phyloP scores from a whole-genome alignment of 2,329 filamentous ascomycete genomes.

The Endothia cerciana region DNA sequence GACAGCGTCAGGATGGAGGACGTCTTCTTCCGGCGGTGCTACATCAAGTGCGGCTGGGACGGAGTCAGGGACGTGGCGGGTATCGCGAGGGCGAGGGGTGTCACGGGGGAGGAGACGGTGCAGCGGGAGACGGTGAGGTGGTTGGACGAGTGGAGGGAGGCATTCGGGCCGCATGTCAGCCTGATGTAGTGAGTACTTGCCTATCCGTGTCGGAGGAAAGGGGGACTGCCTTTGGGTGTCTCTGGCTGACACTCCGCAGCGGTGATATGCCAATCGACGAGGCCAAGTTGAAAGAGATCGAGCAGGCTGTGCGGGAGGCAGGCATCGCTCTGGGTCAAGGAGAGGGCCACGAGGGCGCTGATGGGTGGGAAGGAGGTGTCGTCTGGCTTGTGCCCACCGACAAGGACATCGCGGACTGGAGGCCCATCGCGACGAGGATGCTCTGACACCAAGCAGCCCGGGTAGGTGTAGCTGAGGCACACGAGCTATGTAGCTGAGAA shows the following conservation, averaged over 20 bases:
- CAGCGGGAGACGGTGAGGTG: slow-evolving; percentile 34
- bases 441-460: slow-evolving; percentile 22
- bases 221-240: too few species aligned
- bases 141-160: slow-evolving; percentile 35
- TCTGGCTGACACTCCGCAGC: slow-evolving; percentile 28
- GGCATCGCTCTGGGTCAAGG: slow-evolving; percentile 30
- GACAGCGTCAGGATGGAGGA: slow-evolving; percentile 34
- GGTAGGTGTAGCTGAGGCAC: too few species aligned
- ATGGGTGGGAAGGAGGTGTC: slow-evolving; percentile 37
- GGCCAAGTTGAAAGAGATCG: slow-evolving; percentile 32
- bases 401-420: slow-evolving; percentile 37
- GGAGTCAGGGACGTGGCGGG: slow-evolving; percentile 33
- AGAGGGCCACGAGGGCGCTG: not conserved
- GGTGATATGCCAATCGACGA: slow-evolving; percentile 35
- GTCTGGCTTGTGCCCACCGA: slow-evolving; percentile 40
- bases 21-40: slow-evolving; percentile 38
- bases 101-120: slow-evolving; percentile 31
- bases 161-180: slow-evolving; percentile 40
- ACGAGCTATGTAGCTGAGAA: not conserved
- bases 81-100: slow-evolving; percentile 36
- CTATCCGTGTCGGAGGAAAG: not conserved
- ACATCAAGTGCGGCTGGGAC: slow-evolving; percentile 33
- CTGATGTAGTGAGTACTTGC: slow-evolving; percentile 39
- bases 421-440: slow-evolving; percentile 36
- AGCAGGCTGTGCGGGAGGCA: slow-evolving; percentile 32